phyloP scores from a whole-genome alignment of 441 rosid species.

The Arabidopsis hybrid region DNA sequence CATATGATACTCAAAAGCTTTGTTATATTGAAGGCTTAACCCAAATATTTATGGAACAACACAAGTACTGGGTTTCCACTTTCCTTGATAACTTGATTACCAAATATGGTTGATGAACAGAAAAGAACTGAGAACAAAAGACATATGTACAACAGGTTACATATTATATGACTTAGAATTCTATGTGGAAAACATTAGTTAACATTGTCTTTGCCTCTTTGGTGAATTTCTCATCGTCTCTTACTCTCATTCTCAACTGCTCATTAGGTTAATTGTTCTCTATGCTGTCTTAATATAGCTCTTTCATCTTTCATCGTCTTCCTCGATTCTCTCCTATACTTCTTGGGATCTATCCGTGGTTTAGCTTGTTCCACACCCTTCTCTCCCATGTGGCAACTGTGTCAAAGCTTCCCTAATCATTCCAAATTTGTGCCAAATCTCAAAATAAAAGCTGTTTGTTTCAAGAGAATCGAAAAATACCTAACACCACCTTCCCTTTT shows the following conservation, averaged over 20 bases:
- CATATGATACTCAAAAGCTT: background rate
- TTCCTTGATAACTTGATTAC: background rate
- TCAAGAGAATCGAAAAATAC: constrained; percentile 45
- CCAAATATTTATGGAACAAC: background rate
- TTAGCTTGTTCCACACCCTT: background rate
- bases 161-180: no score
- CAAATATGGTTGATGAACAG: background rate
- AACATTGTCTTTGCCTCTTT: background rate
- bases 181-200: no score
- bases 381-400: background rate
- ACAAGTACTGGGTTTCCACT: background rate
- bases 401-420: background rate
- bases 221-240: background rate
- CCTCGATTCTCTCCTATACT: constrained; percentile 72
- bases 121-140: no score
- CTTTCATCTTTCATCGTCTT: constrained; percentile 64
- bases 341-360: constrained; percentile 75
- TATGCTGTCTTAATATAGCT: constrained; percentile 54
- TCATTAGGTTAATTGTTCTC: constrained; percentile 51
- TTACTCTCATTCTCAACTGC: no score
- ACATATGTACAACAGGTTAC: no score
- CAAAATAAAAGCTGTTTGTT: background rate
- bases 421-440: background rate
- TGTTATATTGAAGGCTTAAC: background rate
- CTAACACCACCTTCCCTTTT: constrained; percentile 82